These are phyloP conservation scores for Chloranthus sessilifolius DNA, from an alignment of 164 flowering plant genomes.

Conservation along the genomic window DNA sequence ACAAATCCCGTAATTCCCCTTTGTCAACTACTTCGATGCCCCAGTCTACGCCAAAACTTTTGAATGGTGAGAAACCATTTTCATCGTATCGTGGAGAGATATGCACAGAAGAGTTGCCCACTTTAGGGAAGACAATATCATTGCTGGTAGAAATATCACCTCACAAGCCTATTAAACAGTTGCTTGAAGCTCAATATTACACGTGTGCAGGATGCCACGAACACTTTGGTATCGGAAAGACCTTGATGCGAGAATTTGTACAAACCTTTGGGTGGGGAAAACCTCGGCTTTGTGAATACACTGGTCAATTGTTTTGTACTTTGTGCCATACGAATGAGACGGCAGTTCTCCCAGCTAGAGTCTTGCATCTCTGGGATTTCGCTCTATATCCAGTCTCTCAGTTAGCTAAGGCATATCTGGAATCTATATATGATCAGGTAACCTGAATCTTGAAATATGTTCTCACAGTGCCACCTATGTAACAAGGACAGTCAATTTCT, in stretches of 20 bases:
- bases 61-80: background rate
- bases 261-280: constrained; percentile 88
- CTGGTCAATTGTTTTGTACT: constrained; percentile 85
- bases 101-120: constrained; percentile 20
- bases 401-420: constrained; percentile 84
- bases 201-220: constrained; percentile 87
- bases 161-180: constrained; percentile 58
- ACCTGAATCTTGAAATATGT: too few relatives aligned
- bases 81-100: constrained; percentile 13
- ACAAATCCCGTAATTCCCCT: constrained; percentile 33
- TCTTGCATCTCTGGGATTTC: constrained; percentile 92
- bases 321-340: constrained; percentile 88
- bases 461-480: too few relatives aligned
- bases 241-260: constrained; percentile 55
- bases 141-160: constrained; percentile 65
- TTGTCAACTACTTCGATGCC: constrained; percentile 21
- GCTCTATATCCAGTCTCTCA: constrained; percentile 78
- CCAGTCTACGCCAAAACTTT: constrained; percentile 6
- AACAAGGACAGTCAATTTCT: too few relatives aligned
- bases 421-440: constrained; percentile 88
- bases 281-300: constrained; percentile 91
- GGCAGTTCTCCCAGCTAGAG: constrained; percentile 89
- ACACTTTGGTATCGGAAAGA: constrained; percentile 61
- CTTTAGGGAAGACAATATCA: constrained; percentile 75
- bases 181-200: constrained; percentile 75